Base-by-base conservation (phyloP, 2,329 filamentous ascomycete species). In the Xylaria sp. region DNA sequence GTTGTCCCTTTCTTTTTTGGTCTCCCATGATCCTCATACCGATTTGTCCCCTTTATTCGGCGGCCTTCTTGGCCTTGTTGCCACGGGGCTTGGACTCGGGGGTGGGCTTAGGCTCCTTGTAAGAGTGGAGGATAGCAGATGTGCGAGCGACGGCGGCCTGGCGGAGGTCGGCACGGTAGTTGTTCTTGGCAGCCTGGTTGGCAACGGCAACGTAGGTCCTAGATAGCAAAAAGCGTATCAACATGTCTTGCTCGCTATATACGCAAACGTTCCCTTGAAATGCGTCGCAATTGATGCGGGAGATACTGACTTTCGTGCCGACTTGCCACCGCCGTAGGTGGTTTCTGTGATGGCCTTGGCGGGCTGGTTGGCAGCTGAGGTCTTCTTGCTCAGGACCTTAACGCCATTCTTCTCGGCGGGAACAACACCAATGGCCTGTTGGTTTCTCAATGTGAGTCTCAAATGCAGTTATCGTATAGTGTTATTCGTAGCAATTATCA, bases 121-220 rank as follows among this genome's bases (percentile, higher is more conserved):
- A 92, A 78, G 92, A 90, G 80, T 87, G 87, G 83, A 91, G 92
- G 86, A 97, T 89, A 79, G 94, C 94, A 79, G 91, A 94, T 81
- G 92, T 94, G 80, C 96, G 93, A 84, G 94, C 87, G 79, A 98
- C 91, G 78, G 95, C 94, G 79, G 87, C 87, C 79, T 88, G 84
- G 77, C 91, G 91, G 83, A 94, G 88, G 82, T 95, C 92, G 78
- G 88, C 79, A 78, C 92, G 93, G 91, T 98, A 99, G 81, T 91
- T 89, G 81, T 88, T 88, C 90, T 94, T 94, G 83, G 94, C 92
- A 78, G 91, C 90, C 82, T 87, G 86, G 87, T 89, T 92, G 85
- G 94, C 94, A 82, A 98, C 90, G 78, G 88, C 88, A 87, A 92
- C 93, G 91, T 94, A 98, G 85, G 92, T 91, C 89, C 94, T 96